Conservation (phyloP, 306 rosid genomes). For the Vigna trinervia region DNA sequence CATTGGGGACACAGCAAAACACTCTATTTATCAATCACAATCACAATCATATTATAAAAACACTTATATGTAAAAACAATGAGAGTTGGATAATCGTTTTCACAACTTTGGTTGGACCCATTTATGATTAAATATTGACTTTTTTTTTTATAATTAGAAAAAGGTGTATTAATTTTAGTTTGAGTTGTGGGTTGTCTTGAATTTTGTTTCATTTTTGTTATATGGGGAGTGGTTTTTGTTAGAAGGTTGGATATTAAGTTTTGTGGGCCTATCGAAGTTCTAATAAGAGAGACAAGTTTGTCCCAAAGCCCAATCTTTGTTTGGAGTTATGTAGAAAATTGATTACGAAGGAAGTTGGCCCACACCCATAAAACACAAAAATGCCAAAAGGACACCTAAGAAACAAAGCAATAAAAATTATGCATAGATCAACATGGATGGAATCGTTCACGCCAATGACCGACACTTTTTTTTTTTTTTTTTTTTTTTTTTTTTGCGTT, state of each 20-base stretch:
- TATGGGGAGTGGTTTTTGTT: neutral
- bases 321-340: conserved; percentile 17
- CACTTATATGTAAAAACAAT: neutral
- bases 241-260: conserved; percentile 11
- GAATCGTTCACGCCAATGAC: conserved; percentile 18
- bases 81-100: neutral
- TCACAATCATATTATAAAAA: conserved; percentile 6
- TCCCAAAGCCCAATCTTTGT: conserved; percentile 34
- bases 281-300: neutral
- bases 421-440: conserved; percentile 33
- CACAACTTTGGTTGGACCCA: neutral
- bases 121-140: neutral
- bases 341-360: neutral
- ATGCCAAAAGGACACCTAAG: neutral
- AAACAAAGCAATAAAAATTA: conserved; percentile 27
- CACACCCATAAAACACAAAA: neutral
- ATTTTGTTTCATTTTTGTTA: neutral
- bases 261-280: conserved; percentile 44
- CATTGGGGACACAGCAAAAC: conserved; percentile 35
- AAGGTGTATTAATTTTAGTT: neutral
- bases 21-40: conserved; percentile 39
- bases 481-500: neutral
- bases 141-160: too few relatives aligned
- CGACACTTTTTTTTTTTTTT: conserved; percentile 29
- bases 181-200: neutral